Percentiles rank a stretch among this genome's conserved stretches.
Evolutionary conservation across 1,284 basidiomycete species (phyloP).

Genomic region (Sutorius eximius): DNA sequence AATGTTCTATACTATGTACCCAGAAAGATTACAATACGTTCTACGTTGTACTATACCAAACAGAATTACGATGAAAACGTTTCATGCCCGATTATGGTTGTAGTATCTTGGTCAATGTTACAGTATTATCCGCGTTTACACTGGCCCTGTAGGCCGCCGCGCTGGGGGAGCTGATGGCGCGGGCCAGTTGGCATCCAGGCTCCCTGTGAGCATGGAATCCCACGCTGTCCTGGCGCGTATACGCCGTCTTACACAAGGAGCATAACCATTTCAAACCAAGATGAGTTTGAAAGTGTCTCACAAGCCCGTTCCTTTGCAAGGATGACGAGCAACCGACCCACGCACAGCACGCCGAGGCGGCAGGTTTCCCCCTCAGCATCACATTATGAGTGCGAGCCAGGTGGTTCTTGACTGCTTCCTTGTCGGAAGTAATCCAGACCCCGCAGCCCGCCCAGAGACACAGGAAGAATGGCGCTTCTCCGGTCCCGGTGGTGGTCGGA

Average conservation of each 20-base stretch:
- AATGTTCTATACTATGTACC: background rate
- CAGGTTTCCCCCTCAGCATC: background rate
- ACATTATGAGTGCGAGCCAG: slow-evolving; percentile 15
- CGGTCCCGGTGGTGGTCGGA: background rate
- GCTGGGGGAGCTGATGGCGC: slow-evolving; percentile 20
- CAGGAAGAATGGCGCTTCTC: slow-evolving; percentile 14
- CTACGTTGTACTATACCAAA: slow-evolving; percentile 24
- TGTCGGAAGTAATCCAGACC: slow-evolving; percentile 20
- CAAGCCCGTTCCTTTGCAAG: slow-evolving; percentile 7
- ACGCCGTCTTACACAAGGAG: slow-evolving; percentile 15
- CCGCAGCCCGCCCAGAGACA: slow-evolving; percentile 22
- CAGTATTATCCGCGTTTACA: slow-evolving; percentile 7
- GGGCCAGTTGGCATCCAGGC: slow-evolving; percentile 8
- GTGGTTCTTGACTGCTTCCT: slow-evolving; percentile 18
- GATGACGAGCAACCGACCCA: slow-evolving; percentile 16
- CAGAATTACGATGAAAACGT: slow-evolving; percentile 6
- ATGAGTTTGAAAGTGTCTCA: slow-evolving; percentile 23
- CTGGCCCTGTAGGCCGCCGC: slow-evolving; percentile 10
- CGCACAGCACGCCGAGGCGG: background rate
- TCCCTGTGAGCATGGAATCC: slow-evolving; percentile 4
- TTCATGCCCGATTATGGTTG: slow-evolving; percentile 4
- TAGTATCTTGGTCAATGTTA: slow-evolving; percentile 25
- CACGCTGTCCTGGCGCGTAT: slow-evolving; percentile 23
- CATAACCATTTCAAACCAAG: slow-evolving; percentile 20
- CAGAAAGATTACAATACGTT: slow-evolving; percentile 16